Conservation (phyloP, 345 rosid species). For the Theobroma cacao region DNA sequence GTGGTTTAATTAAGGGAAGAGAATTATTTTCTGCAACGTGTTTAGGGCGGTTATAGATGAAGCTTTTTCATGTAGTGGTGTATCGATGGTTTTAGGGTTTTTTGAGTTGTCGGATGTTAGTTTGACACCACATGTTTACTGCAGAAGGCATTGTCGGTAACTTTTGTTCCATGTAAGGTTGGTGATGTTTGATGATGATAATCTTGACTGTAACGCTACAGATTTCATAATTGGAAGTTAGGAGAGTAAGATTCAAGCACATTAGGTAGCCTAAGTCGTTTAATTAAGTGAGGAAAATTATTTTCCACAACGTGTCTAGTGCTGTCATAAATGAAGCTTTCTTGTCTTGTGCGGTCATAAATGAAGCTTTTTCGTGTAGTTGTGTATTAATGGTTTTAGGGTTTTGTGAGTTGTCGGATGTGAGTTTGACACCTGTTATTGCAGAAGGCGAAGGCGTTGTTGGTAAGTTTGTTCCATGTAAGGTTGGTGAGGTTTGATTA, state of each 20-base stretch:
- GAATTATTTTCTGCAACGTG: not conserved
- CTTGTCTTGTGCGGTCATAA: not conserved
- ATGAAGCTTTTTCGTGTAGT: not conserved
- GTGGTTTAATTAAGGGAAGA: conserved; percentile 4
- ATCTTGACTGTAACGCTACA: too few species aligned
- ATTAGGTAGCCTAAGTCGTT: too few species aligned
- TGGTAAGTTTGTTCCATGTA: not conserved
- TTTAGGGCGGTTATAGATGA: not conserved
- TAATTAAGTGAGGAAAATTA: too few species aligned
- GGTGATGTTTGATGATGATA: too few species aligned
- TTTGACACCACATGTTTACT: too few species aligned
- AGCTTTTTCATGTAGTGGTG: not conserved
- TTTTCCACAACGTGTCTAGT: not conserved
- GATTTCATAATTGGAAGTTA: too few species aligned
- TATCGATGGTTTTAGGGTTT: not conserved
- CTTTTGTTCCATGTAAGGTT: too few species aligned
- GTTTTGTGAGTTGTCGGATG: not conserved
- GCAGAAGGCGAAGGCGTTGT: not conserved
- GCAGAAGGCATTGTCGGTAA: too few species aligned
- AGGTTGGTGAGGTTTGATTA: not conserved
- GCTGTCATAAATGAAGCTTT: not conserved
- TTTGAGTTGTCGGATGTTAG: too few species aligned
- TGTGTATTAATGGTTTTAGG: conserved; percentile 1
- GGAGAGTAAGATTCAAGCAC: too few species aligned
- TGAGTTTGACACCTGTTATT: not conserved